Conservation (phyloP, 1,139 yeast genomes). For the Nakaseomyces kungkrabaensis region DNA sequence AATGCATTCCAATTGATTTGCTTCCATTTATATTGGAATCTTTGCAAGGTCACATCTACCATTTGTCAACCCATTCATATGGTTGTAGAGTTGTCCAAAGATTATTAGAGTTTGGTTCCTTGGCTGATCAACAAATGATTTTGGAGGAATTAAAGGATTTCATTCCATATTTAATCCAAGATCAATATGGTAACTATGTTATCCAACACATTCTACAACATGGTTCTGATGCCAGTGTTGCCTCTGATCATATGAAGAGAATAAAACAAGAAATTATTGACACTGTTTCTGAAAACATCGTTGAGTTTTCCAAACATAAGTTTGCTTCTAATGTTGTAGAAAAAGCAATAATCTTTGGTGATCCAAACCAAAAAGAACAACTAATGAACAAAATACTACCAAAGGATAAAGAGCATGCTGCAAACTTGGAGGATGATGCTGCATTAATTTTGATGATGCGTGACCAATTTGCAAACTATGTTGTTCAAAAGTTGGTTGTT, state of each 20-base stretch:
- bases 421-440: constrained; percentile 44
- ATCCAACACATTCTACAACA: constrained; percentile 89
- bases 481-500: constrained; percentile 86
- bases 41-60: constrained; percentile 71
- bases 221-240: constrained; percentile 37
- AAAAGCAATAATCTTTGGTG: constrained; percentile 75
- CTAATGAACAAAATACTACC: constrained; percentile 40
- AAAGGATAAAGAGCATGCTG: constrained; percentile 30
- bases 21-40: constrained; percentile 67
- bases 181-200: constrained; percentile 95
- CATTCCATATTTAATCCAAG: constrained; percentile 74
- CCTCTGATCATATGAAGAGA: constrained; percentile 20
- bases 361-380: constrained; percentile 47
- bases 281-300: constrained; percentile 49
- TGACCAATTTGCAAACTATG: constrained; percentile 96
- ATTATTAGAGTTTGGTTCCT: constrained; percentile 58
- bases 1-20: constrained; percentile 63
- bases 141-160: constrained; percentile 63
- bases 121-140: constrained; percentile 52
- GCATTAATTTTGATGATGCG: constrained; percentile 84
- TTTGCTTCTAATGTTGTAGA: constrained; percentile 97
- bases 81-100: constrained; percentile 97
- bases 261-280: constrained; percentile 44
- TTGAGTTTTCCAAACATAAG: constrained; percentile 82
- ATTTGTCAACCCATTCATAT: constrained; percentile 87